Conservation (phyloP, 768 basidiomycete genomes). For the Lanmaoa rubissima region DNA sequence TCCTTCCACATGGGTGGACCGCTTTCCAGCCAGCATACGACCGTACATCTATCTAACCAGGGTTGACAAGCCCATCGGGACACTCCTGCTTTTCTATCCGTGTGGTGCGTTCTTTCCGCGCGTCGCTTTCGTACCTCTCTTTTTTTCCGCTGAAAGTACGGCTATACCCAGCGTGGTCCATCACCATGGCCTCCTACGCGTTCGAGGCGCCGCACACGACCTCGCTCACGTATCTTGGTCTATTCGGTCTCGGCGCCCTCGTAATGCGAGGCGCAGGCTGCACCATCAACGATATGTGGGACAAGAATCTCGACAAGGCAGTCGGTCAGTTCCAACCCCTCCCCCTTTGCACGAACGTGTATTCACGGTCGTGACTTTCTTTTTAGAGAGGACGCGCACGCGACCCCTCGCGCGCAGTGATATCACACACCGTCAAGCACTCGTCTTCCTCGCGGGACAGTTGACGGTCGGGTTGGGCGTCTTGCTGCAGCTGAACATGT, state of each 20-base stretch:
- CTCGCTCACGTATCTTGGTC: constrained; percentile 70
- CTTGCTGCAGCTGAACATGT: constrained; percentile 89
- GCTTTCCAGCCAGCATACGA: constrained; percentile 51
- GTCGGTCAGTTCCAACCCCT: constrained; percentile 57
- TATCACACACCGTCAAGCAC: constrained; percentile 69
- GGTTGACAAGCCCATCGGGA: constrained; percentile 96
- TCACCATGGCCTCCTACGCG: constrained; percentile 93
- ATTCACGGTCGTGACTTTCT: background rate
- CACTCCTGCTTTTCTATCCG: constrained; percentile 87
- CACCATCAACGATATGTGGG: constrained; percentile 99
- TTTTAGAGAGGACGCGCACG: constrained; percentile 78
- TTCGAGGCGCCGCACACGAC: constrained; percentile 60
- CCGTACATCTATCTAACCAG: constrained; percentile 88
- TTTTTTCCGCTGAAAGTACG: background rate
- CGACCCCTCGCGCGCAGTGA: constrained; percentile 86
- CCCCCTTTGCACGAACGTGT: background rate
- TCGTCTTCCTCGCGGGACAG: constrained; percentile 80
- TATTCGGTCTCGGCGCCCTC: constrained; percentile 89
- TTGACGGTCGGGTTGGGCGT: constrained; percentile 81
- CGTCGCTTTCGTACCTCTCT: background rate
- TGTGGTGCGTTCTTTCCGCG: constrained; percentile 62
- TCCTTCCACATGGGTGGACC: constrained; percentile 62
- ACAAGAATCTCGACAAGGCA: constrained; percentile 83
- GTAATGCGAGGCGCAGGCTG: constrained; percentile 99
- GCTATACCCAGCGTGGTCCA: constrained; percentile 80